Evolutionary conservation across 2,329 filamentous ascomycete species (phyloP).

Genomic region (Fragosphaeria purpurea): DNA sequence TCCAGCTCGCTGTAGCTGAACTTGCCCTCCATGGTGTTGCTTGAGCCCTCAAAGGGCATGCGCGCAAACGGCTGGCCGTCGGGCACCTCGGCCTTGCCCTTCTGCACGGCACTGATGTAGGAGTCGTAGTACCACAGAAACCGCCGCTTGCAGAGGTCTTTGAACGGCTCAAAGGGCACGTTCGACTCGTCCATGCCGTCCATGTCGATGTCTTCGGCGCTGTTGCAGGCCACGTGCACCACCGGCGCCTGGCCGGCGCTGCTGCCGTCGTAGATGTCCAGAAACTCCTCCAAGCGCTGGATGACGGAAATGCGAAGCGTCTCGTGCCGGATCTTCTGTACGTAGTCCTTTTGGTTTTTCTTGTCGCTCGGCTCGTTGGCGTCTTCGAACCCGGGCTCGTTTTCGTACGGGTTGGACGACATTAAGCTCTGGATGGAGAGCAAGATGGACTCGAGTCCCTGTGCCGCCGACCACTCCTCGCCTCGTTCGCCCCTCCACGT

Average conservation of each 20-base stretch:
- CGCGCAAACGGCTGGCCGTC: conserved; percentile 56
- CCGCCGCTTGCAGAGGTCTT: conserved; percentile 78
- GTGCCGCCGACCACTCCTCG: conserved; percentile 93
- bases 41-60: conserved; percentile 76
- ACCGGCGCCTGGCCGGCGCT: neutral
- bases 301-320: conserved; percentile 79
- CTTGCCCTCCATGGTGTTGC: conserved; percentile 75
- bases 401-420: conserved; percentile 88
- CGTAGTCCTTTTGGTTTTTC: conserved; percentile 63
- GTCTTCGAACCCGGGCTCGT: conserved; percentile 88
- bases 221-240: conserved; percentile 10
- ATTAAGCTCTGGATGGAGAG: conserved; percentile 95
- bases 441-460: conserved; percentile 87
- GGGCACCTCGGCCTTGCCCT: conserved; percentile 52
- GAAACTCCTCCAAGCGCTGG: conserved; percentile 69
- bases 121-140: conserved; percentile 96
- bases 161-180: conserved; percentile 71
- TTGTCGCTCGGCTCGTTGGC: conserved; percentile 59
- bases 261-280: conserved; percentile 46
- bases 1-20: conserved; percentile 74
- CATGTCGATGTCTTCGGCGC: conserved; percentile 37
- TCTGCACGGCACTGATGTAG: conserved; percentile 62
- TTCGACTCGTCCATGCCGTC: conserved; percentile 39
- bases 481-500: conserved; percentile 88
- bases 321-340: conserved; percentile 87